Evolutionary conservation across 306 rosid species (phyloP), one percentile per base, ranked within the genome.

Genomic region (Quercus alba): DNA sequence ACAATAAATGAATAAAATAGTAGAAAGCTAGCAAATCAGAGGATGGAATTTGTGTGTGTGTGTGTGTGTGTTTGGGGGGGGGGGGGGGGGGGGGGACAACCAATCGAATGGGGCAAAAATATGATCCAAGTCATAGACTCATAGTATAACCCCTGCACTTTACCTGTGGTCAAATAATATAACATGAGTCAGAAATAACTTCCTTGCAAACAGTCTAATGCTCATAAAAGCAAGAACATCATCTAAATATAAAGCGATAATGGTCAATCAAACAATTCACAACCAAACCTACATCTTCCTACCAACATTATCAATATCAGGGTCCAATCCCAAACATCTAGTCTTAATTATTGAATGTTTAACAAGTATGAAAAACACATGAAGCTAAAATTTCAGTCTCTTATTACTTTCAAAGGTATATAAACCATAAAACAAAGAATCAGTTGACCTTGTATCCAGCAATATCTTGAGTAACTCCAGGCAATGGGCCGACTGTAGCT

Each of bases 391-490:
- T 67, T 10, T 33, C 25, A 35, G 25, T 46, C 72, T 67, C 7
- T 13, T 23, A 18, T 33, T 31, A 67, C 54, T 49, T 49, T 49
- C 54, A 10, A 12, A 13, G 54, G 14, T 49, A 49, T 12, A 49
- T 49, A 49, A 49, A 49, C 17, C 54, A 49, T 13, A 49, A 49
- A 49, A 49, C 54, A 74, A 38, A 35, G 49, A 71, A 59, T 35
- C 73, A 78, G 52, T 12, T 62, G 21, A 94, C 97, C 97, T 92
- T 92, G 77, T 70, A 94, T 75, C 98, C 98, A 26, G 98, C 93
- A 85, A 94, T 94, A 78, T 91, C 98, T 85, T 92, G 98, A 75
- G 98, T 91, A 81, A 94, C 97, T 82, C 98, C 97, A 41, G 97
- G 98, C 82, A 92, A 76, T 3, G 97, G 98, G 68, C 97, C 98